Evolutionary conservation across 176 grass and related monocot species (phyloP).

Genomic region (Calamus simplicifolius): DNA sequence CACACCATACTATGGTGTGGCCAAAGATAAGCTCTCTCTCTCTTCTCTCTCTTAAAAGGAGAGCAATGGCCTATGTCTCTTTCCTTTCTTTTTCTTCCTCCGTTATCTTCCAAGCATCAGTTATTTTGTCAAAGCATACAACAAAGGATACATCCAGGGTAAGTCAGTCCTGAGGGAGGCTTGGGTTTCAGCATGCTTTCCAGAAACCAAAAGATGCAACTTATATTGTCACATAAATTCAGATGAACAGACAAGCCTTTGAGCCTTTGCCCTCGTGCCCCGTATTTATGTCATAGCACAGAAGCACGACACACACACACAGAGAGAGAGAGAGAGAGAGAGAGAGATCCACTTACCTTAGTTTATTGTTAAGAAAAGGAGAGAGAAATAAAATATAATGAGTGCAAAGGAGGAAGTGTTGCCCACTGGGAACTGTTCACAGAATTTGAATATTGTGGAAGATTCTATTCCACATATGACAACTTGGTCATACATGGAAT

Average conservation of each 20-base stretch:
- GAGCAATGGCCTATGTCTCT: background rate
- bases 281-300: too few relatives aligned
- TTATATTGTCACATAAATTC: conserved; percentile 22
- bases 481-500: conserved; percentile 59
- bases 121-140: conserved; percentile 22
- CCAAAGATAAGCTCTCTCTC: too few relatives aligned
- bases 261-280: too few relatives aligned
- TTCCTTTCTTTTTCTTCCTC: conserved; percentile 12
- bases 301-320: too few relatives aligned
- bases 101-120: conserved; percentile 11
- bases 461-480: conserved; percentile 87
- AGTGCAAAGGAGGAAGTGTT: background rate
- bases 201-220: conserved; percentile 33
- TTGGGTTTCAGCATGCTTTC: conserved; percentile 33
- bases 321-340: too few relatives aligned
- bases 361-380: conserved; percentile 3
- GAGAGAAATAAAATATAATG: conserved; percentile 2
- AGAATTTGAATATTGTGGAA: conserved; percentile 78
- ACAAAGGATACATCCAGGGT: conserved; percentile 17
- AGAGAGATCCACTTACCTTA: too few relatives aligned
- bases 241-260: background rate
- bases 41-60: too few relatives aligned
- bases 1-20: too few relatives aligned
- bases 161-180: conserved; percentile 26
- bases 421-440: conserved; percentile 7